These are phyloP conservation scores for Globisporangium nodosum DNA, from an alignment of 352 stramenopile genomes.

Conservation along the genomic window DNA sequence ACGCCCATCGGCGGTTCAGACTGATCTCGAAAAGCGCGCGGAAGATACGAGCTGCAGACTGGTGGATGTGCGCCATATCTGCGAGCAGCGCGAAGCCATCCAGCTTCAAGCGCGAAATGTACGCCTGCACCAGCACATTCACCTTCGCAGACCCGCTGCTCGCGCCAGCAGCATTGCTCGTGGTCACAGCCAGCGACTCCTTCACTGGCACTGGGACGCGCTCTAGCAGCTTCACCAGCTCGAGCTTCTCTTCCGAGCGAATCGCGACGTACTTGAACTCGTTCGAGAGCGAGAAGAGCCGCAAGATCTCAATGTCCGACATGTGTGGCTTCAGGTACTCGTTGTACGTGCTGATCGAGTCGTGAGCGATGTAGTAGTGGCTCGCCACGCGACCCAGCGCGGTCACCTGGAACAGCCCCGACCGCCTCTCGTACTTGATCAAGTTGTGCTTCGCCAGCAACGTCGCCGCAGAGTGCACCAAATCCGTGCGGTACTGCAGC, in stretches of 20 bases:
- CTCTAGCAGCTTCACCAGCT: constrained; percentile 96
- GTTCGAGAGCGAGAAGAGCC: constrained; percentile 97
- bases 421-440: constrained; percentile 97
- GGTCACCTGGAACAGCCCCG: constrained; percentile 95
- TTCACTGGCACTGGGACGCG: constrained; percentile 99
- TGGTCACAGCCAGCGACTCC: constrained; percentile 76
- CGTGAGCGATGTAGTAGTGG: constrained; percentile 99
- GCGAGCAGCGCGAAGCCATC: constrained; percentile 97
- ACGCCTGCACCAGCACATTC: constrained; percentile 99
- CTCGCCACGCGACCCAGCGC: constrained; percentile 95
- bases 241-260: constrained; percentile 97
- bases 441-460: constrained; percentile 97
- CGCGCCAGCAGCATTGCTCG: constrained; percentile 24
- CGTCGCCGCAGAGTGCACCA: constrained; percentile 95
- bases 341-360: constrained; percentile 98
- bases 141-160: constrained; percentile 93
- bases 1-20: constrained; percentile 93
- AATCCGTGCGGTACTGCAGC: constrained; percentile 92
- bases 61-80: constrained; percentile 99
- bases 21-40: constrained; percentile 99
- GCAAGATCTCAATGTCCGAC: constrained; percentile 99
- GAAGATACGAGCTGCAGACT: constrained; percentile 98
- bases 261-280: constrained; percentile 99
- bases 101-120: constrained; percentile 97
- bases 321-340: constrained; percentile 98